Evolutionary conservation across 768 basidiomycete genomes (phyloP), one percentile per base, ranked within the genome.

Genomic region (Boletus rufocinnamomeus): DNA sequence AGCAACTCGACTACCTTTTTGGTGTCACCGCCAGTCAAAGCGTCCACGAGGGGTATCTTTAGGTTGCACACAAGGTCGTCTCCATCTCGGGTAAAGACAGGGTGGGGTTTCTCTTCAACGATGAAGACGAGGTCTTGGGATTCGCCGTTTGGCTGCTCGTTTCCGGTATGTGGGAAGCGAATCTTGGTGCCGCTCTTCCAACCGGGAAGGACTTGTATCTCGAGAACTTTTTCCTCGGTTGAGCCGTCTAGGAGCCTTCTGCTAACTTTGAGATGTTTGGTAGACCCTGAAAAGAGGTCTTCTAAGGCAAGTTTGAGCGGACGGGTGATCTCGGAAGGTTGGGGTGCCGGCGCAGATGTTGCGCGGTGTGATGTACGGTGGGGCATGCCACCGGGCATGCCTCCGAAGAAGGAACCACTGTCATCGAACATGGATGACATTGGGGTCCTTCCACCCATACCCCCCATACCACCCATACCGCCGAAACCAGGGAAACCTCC

Each of bases 111-210:
- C 75, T 98, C 94, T 73, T 97, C 95, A n/a, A 97, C 85, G 48
- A 96, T 85, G 69, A 99, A 98, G 34, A 95, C 95, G n/a, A 99
- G 81, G 71, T 95, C 93, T 67, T 95, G 93, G 16, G 89, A 72
- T 47, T 88, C 88, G 13, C 89, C 88, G 35, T 60, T 72, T 14
- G 76, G 69, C 52, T 81, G 79, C 66, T 95, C 93, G 72, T 98
- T 95, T 3, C 93, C 93, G 11, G 92, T 88, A 23, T 84, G 83
- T 0, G 91, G 84, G 74, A 95, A 98, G 43, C 92, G 86, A 58
- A 98, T 83, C 76, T 96, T 97, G 19, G 96, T 98, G 0, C 96
- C 96, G 60, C 85, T 84, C 81, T 98, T 98, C 95, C 95, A 98
- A 1, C 96, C 96, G 0, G 95, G 93, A 62, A 82, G 81, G 25